phyloP scores from a whole-genome alignment of 139 green algal species.

The Monoraphidium neglectum region DNA sequence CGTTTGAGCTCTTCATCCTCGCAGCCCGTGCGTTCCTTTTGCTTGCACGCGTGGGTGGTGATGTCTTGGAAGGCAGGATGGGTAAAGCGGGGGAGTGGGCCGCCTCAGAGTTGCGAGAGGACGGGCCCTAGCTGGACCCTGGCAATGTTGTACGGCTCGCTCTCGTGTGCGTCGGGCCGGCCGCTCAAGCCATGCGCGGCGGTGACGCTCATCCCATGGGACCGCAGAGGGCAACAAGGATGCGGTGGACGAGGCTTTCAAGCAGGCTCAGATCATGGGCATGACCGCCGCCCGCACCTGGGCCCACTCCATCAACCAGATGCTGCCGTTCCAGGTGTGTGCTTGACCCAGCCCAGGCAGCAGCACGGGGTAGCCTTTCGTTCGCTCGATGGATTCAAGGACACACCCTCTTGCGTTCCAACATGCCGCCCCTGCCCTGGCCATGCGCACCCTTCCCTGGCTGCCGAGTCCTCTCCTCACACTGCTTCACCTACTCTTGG shows the following conservation, averaged over 20 bases:
- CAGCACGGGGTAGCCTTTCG: not conserved
- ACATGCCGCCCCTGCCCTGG: slow-evolving; percentile 14
- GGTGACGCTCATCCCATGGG: not conserved
- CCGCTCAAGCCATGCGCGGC: not conserved
- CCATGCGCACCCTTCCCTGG: too few species aligned
- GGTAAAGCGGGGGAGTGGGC: not conserved
- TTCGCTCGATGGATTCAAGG: not conserved
- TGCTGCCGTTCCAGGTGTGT: slow-evolving; percentile 58
- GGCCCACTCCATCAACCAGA: slow-evolving; percentile 62
- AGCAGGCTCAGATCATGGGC: slow-evolving; percentile 36
- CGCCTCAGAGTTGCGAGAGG: not conserved
- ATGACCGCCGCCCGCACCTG: slow-evolving; percentile 70
- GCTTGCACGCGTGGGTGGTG: not conserved
- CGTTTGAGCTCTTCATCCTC: slow-evolving; percentile 30
- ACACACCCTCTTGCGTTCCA: not conserved
- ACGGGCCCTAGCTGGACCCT: not conserved
- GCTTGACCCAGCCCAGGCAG: not conserved
- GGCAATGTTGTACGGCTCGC: not conserved
- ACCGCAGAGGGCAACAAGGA: slow-evolving; percentile 19
- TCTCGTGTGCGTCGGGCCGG: not conserved
- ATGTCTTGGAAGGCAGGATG: not conserved
- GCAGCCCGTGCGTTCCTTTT: slow-evolving; percentile 8
- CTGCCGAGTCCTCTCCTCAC: too few species aligned
- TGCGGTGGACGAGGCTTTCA: slow-evolving; percentile 38
- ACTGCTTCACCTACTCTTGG: too few species aligned